Percentiles rank a stretch among this genome's conserved stretches.
These are phyloP conservation scores for Fusarium pseudograminearum DNA, from an alignment of 2,329 filamentous ascomycete genomes.

Conservation along the genomic window DNA sequence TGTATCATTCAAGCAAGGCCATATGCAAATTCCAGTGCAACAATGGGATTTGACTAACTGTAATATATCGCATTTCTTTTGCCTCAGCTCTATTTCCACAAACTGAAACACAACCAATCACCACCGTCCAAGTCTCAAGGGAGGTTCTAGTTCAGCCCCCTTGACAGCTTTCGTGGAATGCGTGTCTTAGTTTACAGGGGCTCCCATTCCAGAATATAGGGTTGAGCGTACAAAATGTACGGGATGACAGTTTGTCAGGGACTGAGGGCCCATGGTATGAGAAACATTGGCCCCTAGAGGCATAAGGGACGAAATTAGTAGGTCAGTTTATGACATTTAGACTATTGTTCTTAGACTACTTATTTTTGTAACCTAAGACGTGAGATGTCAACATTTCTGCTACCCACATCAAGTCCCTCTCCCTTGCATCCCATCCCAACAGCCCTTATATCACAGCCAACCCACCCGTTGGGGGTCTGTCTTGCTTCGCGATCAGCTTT, in stretches of 20 bases:
- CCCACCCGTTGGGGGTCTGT: background rate
- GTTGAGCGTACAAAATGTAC: background rate
- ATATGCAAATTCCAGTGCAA: background rate
- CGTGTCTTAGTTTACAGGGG: conserved; percentile 25
- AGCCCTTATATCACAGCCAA: conserved; percentile 22
- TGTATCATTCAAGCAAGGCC: background rate
- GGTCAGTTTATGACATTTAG: too few species aligned
- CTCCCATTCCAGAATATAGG: conserved; percentile 24
- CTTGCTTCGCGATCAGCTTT: conserved; percentile 15
- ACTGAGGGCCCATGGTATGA: background rate
- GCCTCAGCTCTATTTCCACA: conserved; percentile 11
- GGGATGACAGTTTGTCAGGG: background rate
- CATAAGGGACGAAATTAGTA: too few species aligned
- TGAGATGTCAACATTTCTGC: too few species aligned
- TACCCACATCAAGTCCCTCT: background rate
- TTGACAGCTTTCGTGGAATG: conserved; percentile 25
- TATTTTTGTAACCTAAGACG: too few species aligned
- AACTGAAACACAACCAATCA: conserved; percentile 30
- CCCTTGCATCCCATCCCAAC: conserved; percentile 29
- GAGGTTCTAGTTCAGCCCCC: conserved; percentile 9
- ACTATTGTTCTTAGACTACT: too few species aligned
- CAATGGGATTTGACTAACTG: background rate
- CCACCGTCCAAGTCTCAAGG: conserved; percentile 6
- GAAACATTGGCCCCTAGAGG: too few species aligned
- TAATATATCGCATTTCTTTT: conserved; percentile 31